Evolutionary conservation across 805 yeast genomes (phyloP).

Genomic region (Starmerella bacillaris): DNA sequence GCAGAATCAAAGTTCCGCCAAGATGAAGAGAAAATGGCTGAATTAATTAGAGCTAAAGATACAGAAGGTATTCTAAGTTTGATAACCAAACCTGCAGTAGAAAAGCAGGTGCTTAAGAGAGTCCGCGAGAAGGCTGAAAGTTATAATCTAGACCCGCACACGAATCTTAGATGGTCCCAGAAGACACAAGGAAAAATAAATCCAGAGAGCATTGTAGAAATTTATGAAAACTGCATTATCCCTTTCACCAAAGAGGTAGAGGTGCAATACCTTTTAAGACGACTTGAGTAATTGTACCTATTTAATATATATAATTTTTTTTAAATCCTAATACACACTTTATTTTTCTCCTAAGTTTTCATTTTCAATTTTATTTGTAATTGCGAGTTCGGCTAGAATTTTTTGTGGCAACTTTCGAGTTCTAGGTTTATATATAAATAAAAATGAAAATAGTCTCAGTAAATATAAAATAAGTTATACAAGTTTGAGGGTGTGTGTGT

Average conservation of each 20-base stretch:
- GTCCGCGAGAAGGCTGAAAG: constrained; percentile 63
- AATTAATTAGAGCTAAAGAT: constrained; percentile 49
- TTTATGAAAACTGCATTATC: constrained; percentile 75
- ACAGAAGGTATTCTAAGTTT: constrained; percentile 54
- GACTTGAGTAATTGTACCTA: constrained; percentile 36
- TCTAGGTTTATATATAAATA: not conserved
- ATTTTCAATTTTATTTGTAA: not conserved
- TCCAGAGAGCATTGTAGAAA: constrained; percentile 62
- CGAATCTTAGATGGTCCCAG: constrained; percentile 41
- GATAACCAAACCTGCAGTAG: constrained; percentile 78
- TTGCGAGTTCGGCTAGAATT: too few relatives aligned
- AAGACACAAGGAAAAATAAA: constrained; percentile 50
- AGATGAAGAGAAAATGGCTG: constrained; percentile 45
- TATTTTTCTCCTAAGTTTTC: not conserved
- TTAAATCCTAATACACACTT: not conserved
- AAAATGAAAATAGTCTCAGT: too few relatives aligned
- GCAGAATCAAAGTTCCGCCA: constrained; percentile 81
- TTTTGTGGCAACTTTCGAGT: too few relatives aligned
- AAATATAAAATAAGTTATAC: too few relatives aligned
- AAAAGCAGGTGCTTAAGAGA: constrained; percentile 62
- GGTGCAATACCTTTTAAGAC: constrained; percentile 69
- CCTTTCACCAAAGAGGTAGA: constrained; percentile 93
- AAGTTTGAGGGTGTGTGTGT: too few relatives aligned
- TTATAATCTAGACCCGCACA: constrained; percentile 75
- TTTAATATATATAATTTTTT: too few relatives aligned